phyloP scores from a whole-genome alignment of 768 basidiomycete species.

The Tricholoma hemisulphureum region DNA sequence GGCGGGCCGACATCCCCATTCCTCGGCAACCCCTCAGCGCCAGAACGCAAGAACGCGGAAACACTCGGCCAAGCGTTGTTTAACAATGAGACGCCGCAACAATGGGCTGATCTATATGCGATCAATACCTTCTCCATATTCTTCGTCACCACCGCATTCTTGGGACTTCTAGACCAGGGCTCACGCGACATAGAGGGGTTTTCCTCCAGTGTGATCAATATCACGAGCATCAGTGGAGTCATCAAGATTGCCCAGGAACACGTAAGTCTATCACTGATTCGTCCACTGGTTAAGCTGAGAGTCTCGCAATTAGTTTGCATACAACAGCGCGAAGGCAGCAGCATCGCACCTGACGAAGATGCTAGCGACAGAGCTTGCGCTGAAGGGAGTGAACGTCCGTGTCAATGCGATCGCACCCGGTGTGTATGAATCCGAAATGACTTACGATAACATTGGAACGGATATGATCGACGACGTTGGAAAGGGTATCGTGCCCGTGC shows the following conservation, averaged over 20 bases:
- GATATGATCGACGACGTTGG: constrained; percentile 47
- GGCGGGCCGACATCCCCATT: constrained; percentile 61
- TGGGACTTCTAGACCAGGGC: constrained; percentile 73
- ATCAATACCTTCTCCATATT: constrained; percentile 77
- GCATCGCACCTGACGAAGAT: constrained; percentile 74
- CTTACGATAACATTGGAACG: constrained; percentile 42
- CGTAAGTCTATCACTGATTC: constrained; percentile 42
- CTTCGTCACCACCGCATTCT: constrained; percentile 74
- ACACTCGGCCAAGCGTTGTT: constrained; percentile 70
- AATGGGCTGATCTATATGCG: constrained; percentile 60
- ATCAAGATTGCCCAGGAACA: constrained; percentile 73
- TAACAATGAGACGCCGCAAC: constrained; percentile 59
- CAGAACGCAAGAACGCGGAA: constrained; percentile 61
- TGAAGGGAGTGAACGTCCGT: constrained; percentile 66
- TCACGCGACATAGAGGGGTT: constrained; percentile 56
- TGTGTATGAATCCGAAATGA: constrained; percentile 77
- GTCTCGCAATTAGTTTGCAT: constrained; percentile 57
- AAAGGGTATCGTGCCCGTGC: constrained; percentile 60
- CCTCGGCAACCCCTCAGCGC: constrained; percentile 53
- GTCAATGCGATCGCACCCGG: constrained; percentile 77
- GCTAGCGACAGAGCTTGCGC: constrained; percentile 71
- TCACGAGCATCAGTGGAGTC: constrained; percentile 74
- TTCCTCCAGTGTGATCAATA: constrained; percentile 70
- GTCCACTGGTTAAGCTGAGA: background rate
- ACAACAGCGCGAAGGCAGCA: constrained; percentile 80